Percentiles rank a stretch among this genome's conserved stretches.
These are phyloP conservation scores for Begonia masoniana DNA, from an alignment of 306 rosid genomes.

Conservation along the genomic window DNA sequence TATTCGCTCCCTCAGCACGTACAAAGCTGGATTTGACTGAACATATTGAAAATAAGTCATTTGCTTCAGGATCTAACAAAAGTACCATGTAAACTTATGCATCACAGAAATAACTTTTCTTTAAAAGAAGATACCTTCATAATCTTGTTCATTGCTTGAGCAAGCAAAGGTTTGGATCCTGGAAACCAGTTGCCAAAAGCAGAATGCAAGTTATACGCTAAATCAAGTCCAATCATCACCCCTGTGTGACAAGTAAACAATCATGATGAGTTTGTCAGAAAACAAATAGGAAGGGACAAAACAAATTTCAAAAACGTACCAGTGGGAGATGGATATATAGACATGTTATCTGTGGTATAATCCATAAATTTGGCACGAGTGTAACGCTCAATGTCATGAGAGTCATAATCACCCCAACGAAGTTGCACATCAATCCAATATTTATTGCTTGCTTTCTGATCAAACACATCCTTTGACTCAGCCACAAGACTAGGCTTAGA, in stretches of 20 bases:
- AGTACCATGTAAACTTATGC: too few species aligned
- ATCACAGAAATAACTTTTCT: not conserved
- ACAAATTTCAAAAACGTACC: conserved; percentile 23
- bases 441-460: conserved; percentile 96
- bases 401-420: conserved; percentile 98
- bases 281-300: not conserved
- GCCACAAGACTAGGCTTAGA: conserved; percentile 99
- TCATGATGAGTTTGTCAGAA: not conserved
- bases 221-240: conserved; percentile 94
- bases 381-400: conserved; percentile 97
- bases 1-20: conserved; percentile 95
- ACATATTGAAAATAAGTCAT: conserved; percentile 16
- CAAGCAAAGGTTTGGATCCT: conserved; percentile 90
- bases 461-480: conserved; percentile 96
- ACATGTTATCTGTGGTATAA: conserved; percentile 97
- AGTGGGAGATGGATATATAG: conserved; percentile 96
- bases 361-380: conserved; percentile 99
- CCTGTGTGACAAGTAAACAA: conserved; percentile 32
- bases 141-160: conserved; percentile 98
- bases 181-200: conserved; percentile 99
- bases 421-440: conserved; percentile 98
- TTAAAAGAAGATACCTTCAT: conserved; percentile 56
- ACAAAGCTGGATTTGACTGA: conserved; percentile 96
- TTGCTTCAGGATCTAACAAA: too few species aligned
- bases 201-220: conserved; percentile 95